Conservation (phyloP, 2,329 filamentous ascomycete species). For the Ophiocordyceps camponoti-saundersi region DNA sequence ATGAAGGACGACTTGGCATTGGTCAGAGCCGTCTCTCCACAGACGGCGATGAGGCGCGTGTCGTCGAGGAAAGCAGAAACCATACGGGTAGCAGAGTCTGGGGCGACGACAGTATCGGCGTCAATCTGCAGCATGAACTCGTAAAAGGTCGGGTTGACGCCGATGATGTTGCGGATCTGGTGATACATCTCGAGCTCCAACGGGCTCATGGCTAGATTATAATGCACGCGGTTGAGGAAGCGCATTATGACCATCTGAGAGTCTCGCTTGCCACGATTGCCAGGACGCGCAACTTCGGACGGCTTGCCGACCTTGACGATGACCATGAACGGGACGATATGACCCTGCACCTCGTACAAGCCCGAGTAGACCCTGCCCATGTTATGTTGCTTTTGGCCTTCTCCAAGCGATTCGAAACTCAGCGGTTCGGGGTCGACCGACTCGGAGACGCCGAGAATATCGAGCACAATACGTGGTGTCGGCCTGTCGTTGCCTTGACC, state of each 20-base stretch:
- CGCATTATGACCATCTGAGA: conserved; percentile 98
- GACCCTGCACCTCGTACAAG: conserved; percentile 91
- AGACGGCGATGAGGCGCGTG: conserved; percentile 82
- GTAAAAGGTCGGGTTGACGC: conserved; percentile 96
- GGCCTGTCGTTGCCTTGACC: conserved; percentile 94
- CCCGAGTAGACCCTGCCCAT: conserved; percentile 99
- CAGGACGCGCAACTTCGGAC: conserved; percentile 83
- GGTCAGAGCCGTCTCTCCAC: conserved; percentile 83
- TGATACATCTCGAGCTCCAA: conserved; percentile 97
- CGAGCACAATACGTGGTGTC: conserved; percentile 86
- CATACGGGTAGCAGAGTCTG: conserved; percentile 81
- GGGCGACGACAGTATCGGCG: conserved; percentile 85
- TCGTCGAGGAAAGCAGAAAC: conserved; percentile 83
- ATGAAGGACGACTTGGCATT: conserved; percentile 88
- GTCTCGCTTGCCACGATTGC: conserved; percentile 98
- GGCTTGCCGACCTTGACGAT: conserved; percentile 97
- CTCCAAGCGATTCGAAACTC: conserved; percentile 90
- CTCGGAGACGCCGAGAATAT: conserved; percentile 90
- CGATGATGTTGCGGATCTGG: conserved; percentile 96
- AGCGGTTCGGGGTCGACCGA: conserved; percentile 87
- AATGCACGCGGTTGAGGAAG: conserved; percentile 97
- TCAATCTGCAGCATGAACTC: conserved; percentile 95
- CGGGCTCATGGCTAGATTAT: conserved; percentile 90
- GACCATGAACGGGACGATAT: conserved; percentile 95
- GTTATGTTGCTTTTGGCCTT: conserved; percentile 95